Base-by-base conservation (phyloP, 805 yeast species). In the Starmerella vitae region DNA sequence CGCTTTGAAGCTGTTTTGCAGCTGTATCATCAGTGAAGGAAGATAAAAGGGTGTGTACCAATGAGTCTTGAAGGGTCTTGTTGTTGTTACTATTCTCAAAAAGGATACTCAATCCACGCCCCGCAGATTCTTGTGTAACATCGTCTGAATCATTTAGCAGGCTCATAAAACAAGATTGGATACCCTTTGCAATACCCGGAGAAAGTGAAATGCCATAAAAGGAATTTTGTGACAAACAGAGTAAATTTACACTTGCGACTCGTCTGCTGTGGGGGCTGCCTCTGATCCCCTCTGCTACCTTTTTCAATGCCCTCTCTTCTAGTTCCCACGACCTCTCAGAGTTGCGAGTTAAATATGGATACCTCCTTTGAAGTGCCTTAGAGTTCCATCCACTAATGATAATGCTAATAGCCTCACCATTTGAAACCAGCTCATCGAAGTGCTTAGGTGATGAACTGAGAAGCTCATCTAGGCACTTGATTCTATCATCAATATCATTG, bases 111-210 rank as follows among this genome's bases (percentile, higher is more conserved):
- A 88, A 65, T 3, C 96, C 98, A 48, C 93, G 67, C 0, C 94
- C 76, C 0, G 97, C 95, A 10, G 91, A 71, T 44, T 88, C 96
- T 54, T 88, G 96, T n/a, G 85, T 66, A 15, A 85, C 59, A 22
- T 86, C 95, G 54, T 88, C 95, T 37, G 76, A 64, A 46, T 80
- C 91, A 0, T 82, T 75, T 39, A 88, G 63, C 52, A 82, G 81
- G 43, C 70, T 68, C 80, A 84, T 74, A 51, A 88, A 86, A 1
- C 78, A 62, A 3, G 70, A 53, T 55, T 88, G 95, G 31, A 85
- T 72, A 19, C 43, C 45, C 3, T 22, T 10, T 9, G 37, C 43
- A 2, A 70, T 70, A n/a, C 72, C 61, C 0, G 83, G 64, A 4
- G 60, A 61, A 0, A 53, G 59, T 19, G 53, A 52, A 0, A 78